Conservation (phyloP, 2,329 filamentous ascomycete genomes). For the Harringtonia aguacate region DNA sequence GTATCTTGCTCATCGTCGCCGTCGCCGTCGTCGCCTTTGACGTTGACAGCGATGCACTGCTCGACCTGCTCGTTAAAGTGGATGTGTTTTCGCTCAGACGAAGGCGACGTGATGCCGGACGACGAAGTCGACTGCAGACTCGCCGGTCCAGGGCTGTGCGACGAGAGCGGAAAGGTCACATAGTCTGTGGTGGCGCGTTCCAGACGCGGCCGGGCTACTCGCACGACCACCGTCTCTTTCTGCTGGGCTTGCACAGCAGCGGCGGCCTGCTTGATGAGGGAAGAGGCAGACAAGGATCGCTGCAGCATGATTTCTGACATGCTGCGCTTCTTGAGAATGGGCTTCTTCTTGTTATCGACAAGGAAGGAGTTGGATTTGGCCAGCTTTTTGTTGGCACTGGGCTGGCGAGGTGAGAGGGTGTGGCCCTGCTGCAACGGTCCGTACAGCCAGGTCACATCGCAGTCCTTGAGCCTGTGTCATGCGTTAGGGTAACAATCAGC, state of each 20-base stretch:
- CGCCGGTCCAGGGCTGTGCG: slow-evolving; percentile 50
- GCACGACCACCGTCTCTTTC: slow-evolving; percentile 36
- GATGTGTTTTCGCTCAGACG: slow-evolving; percentile 70
- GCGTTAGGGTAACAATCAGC: too few relatives aligned
- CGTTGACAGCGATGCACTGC: slow-evolving; percentile 89
- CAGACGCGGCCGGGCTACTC: slow-evolving; percentile 42
- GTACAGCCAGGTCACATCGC: slow-evolving; percentile 95
- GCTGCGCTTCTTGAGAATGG: slow-evolving; percentile 91
- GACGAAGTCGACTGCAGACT: slow-evolving; percentile 58
- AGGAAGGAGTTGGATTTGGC: slow-evolving; percentile 54
- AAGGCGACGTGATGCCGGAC: slow-evolving; percentile 56
- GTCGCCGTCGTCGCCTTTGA: slow-evolving; percentile 55
- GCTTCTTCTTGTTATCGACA: slow-evolving; percentile 66
- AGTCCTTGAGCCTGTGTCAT: slow-evolving; percentile 77
- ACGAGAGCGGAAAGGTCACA: slow-evolving; percentile 52
- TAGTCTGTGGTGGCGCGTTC: slow-evolving; percentile 60
- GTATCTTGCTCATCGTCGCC: slow-evolving; percentile 53
- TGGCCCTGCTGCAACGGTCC: slow-evolving; percentile 74
- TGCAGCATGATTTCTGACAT: slow-evolving; percentile 95
- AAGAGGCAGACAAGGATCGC: slow-evolving; percentile 76
- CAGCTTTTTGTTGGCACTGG: slow-evolving; percentile 27
- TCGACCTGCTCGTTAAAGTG: slow-evolving; percentile 94
- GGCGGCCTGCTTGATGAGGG: slow-evolving; percentile 79
- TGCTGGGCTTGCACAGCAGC: slow-evolving; percentile 78
- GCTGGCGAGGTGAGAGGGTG: slow-evolving; percentile 35